Base-by-base conservation (phyloP, 192 early-diverging fungal species). In the Pecoramyces ruminantium region DNA sequence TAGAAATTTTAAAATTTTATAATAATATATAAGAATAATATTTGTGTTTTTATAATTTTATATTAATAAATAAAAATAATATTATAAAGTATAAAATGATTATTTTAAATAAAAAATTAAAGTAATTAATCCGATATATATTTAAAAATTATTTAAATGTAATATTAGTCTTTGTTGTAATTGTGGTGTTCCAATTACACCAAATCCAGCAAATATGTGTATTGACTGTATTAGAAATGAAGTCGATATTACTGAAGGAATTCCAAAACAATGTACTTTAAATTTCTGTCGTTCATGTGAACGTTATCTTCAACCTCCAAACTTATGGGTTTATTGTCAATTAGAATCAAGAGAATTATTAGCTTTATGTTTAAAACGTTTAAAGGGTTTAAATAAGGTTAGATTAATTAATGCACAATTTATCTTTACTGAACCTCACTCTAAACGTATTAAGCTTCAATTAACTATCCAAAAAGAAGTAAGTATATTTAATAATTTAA, bases 181-280 rank as follows among this genome's bases (percentile, higher is more conserved):
- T 84, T 99, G 97, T 88, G 97, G 96, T 82, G 93, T 93, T 13
- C 91, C 94, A 11, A 97, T 97, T 81, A 90, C 95, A 51, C 97
- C 97, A 29, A 99, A 99, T 86, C 94, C 96, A 30, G 95, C 97
- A 67, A 97, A 97, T 88, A 96, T 97, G 96, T 99, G 97, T 86
- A 92, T 96, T 82, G 95, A 95, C 90, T 99, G 97, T 87, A 96
- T 99, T 85, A 94, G 96, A 77, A 93, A 92, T 79, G 93, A 96
- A 80, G 95, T 98, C 67, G 97, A 99, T 84, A 98, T 99, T 83
- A 98, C 96, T 15, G 97, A 99, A 85, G 96, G 96, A 30, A 99
- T 97, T 79, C 97, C 97, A 38, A 99, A 99, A 87, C 95, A 97
- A 80, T 93, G 92, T 58, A 97, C 94, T 29, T 84, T 99, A 29